Percentiles rank a stretch among this genome's conserved stretches.
Evolutionary conservation across 371 early-diverging fungal genomes (phyloP).

Genomic region (Syncephalastrum racemosum): DNA sequence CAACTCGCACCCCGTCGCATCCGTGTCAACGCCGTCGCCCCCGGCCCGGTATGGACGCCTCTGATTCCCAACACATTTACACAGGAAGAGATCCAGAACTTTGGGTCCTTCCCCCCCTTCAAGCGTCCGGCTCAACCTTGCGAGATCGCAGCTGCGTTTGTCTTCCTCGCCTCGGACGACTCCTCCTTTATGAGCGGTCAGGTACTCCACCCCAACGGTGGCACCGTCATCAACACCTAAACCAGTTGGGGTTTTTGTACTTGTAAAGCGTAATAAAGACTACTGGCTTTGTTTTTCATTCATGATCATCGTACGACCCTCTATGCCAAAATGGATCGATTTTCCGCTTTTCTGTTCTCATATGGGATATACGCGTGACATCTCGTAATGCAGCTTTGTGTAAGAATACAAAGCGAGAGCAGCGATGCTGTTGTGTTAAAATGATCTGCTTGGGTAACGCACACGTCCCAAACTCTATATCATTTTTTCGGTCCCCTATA

Average conservation of each 20-base stretch:
- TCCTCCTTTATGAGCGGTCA: slow-evolving; percentile 68
- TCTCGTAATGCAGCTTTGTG: background rate
- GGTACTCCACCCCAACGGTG: slow-evolving; percentile 53
- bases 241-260: slow-evolving; percentile 1
- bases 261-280: no score
- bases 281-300: no score
- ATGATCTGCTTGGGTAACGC: no score
- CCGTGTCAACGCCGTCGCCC: slow-evolving; percentile 67
- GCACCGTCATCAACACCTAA: slow-evolving; percentile 46
- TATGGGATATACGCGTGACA: background rate
- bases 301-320: no score
- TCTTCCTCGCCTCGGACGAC: slow-evolving; percentile 62
- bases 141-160: slow-evolving; percentile 63
- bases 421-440: no score
- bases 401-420: background rate
- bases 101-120: slow-evolving; percentile 69
- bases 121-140: slow-evolving; percentile 67
- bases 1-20: slow-evolving; percentile 61
- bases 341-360: slow-evolving; percentile 1
- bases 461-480: no score
- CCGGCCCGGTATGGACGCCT: slow-evolving; percentile 69
- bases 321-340: no score
- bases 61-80: slow-evolving; percentile 67
- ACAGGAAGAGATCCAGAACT: slow-evolving; percentile 60
- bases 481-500: background rate